A percentile compares a stretch with the other conserved stretches of the same genome.
Evolutionary conservation across 257 asterid genomes (phyloP).

Genomic region (Plantago elongata): DNA sequence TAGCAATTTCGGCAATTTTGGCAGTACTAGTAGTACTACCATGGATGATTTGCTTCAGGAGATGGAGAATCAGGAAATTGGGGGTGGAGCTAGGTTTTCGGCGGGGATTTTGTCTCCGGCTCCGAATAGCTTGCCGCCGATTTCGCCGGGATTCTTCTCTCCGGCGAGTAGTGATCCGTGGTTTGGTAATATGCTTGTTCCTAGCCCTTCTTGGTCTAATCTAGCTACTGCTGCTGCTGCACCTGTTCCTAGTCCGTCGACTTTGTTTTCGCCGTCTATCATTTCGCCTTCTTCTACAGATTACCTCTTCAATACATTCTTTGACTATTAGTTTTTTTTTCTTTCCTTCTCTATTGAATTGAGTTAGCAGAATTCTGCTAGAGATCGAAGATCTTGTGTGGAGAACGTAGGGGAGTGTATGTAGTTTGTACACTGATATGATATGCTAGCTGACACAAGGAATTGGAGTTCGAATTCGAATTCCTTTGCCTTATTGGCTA

Average conservation of each 20-base stretch:
- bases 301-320: conserved; percentile 61
- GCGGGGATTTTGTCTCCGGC: conserved; percentile 82
- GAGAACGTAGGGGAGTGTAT: too few species aligned
- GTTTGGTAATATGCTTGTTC: conserved; percentile 43
- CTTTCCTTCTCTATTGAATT: too few species aligned
- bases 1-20: too few species aligned
- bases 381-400: too few species aligned
- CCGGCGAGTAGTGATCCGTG: conserved; percentile 59
- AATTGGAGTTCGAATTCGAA: too few species aligned
- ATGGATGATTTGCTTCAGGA: conserved; percentile 40
- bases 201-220: conserved; percentile 77
- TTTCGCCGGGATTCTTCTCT: conserved; percentile 70
- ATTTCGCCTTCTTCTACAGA: conserved; percentile 42
- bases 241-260: conserved; percentile 57
- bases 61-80: conserved; percentile 14
- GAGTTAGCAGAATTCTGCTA: too few species aligned
- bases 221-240: too few species aligned
- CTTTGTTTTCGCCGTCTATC: conserved; percentile 62
- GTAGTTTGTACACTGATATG: too few species aligned
- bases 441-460: too few species aligned
- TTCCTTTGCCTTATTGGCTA: too few species aligned
- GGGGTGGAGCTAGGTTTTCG: conserved; percentile 42
- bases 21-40: conserved; percentile 19
- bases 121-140: conserved; percentile 58
- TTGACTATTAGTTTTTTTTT: conserved; percentile 49